A percentile compares a stretch with the other conserved stretches of the same genome.
Conservation (phyloP, 1,284 basidiomycete species). For the Tilletia setariae region DNA sequence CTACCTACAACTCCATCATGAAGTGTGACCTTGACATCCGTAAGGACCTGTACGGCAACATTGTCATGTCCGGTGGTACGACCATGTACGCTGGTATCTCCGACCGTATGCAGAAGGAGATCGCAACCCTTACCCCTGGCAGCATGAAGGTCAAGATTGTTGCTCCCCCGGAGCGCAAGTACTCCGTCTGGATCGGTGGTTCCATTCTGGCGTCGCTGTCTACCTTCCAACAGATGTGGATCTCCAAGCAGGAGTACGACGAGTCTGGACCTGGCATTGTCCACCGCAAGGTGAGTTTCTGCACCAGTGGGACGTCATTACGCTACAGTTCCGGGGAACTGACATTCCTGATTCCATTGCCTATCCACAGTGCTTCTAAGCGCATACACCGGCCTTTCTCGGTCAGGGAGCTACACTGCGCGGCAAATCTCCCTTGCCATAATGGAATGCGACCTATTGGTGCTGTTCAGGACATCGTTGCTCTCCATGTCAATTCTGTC, state of each 20-base stretch:
- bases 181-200: slow-evolving; percentile 96
- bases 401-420: too few relatives aligned
- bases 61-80: slow-evolving; percentile 90
- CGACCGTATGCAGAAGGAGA: slow-evolving; percentile 97
- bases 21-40: slow-evolving; percentile 66
- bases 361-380: slow-evolving; percentile 17
- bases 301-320: not conserved
- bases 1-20: slow-evolving; percentile 82
- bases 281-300: slow-evolving; percentile 22
- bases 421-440: too few relatives aligned
- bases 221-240: slow-evolving; percentile 91
- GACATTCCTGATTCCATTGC: not conserved
- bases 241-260: slow-evolving; percentile 70
- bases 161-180: slow-evolving; percentile 53
- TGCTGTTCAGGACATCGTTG: too few relatives aligned
- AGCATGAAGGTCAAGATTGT: slow-evolving; percentile 73
- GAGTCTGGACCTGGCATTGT: slow-evolving; percentile 52
- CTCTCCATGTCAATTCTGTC: too few relatives aligned
- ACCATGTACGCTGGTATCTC: slow-evolving; percentile 97
- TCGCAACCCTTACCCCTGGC: slow-evolving; percentile 76
- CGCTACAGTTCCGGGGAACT: not conserved
- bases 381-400: not conserved
- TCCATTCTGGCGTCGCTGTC: slow-evolving; percentile 91
- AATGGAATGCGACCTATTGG: too few relatives aligned
- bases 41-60: slow-evolving; percentile 86